Evolutionary conservation across 352 stramenopile species (phyloP).

Genomic region (Phytophthora pini): DNA sequence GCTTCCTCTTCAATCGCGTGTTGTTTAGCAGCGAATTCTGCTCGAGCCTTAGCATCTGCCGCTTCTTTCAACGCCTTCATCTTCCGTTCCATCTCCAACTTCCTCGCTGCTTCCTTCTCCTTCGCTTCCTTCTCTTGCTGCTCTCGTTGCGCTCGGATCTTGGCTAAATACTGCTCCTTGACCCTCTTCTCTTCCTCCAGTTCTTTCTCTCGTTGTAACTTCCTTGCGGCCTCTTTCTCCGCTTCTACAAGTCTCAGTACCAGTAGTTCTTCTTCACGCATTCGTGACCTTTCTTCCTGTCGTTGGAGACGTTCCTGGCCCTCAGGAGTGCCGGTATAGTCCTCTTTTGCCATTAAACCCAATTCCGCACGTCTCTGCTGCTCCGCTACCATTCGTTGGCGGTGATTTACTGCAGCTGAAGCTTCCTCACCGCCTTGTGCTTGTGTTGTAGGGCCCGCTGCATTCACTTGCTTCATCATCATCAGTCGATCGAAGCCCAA

Average conservation of each 20-base stretch:
- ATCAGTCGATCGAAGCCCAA: conserved; percentile 54
- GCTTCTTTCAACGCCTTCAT: conserved; percentile 73
- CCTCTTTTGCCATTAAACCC: conserved; percentile 58
- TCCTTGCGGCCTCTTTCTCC: conserved; percentile 39
- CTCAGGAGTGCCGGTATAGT: conserved; percentile 65
- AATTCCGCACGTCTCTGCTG: conserved; percentile 54
- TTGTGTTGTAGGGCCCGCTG: conserved; percentile 17
- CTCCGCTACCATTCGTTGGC: conserved; percentile 59
- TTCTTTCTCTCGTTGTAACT: conserved; percentile 39
- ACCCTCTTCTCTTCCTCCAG: conserved; percentile 57
- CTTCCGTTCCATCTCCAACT: conserved; percentile 52
- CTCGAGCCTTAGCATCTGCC: conserved; percentile 59
- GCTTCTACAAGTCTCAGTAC: conserved; percentile 50
- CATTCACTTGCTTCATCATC: conserved; percentile 64
- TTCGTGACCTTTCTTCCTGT: conserved; percentile 58
- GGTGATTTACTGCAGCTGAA: conserved; percentile 73
- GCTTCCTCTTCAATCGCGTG: conserved; percentile 48
- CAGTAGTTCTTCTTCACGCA: conserved; percentile 68
- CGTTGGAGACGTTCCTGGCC: conserved; percentile 52
- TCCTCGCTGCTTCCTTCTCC: conserved; percentile 53
- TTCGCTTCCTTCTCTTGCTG: conserved; percentile 48
- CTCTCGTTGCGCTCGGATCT: conserved; percentile 49
- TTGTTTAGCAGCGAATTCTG: conserved; percentile 52
- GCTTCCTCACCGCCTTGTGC: conserved; percentile 28
- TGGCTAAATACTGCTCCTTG: conserved; percentile 58